phyloP scores from a whole-genome alignment of 2,329 filamentous ascomycete species.

The Cladosporium sp. region DNA sequence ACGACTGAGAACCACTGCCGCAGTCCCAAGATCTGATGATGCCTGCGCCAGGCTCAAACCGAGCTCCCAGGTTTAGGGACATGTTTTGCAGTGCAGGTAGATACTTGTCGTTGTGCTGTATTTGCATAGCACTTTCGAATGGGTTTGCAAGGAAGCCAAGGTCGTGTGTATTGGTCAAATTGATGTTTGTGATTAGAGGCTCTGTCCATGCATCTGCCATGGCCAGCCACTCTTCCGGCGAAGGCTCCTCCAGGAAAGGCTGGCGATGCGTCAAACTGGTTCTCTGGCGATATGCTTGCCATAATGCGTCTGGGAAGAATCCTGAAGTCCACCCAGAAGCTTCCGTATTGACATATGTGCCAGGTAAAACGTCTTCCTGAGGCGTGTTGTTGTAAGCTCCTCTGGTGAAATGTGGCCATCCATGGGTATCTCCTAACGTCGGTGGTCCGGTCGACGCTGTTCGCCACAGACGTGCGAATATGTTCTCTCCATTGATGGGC shows the following conservation, averaged over 20 bases:
- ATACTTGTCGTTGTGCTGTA: conserved; percentile 12
- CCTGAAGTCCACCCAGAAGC: conserved; percentile 19
- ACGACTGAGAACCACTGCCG: conserved; percentile 10
- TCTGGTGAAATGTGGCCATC: conserved; percentile 17
- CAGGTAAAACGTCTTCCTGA: conserved; percentile 5
- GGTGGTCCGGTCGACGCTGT: conserved; percentile 14
- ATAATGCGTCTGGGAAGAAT: conserved; percentile 16
- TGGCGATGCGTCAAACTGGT: neutral
- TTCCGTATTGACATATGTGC: conserved; percentile 12
- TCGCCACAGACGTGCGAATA: conserved; percentile 17
- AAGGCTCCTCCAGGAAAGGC: neutral
- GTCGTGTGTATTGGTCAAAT: conserved; percentile 18
- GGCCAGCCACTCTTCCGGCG: conserved; percentile 13
- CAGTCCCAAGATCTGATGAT: conserved; percentile 18
- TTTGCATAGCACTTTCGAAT: conserved; percentile 16
- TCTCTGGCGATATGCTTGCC: conserved; percentile 16
- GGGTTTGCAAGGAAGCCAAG: conserved; percentile 18
- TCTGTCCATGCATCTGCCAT: conserved; percentile 16
- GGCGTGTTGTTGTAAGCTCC: conserved; percentile 18
- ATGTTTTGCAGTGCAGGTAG: conserved; percentile 15
- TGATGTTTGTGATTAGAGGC: conserved; percentile 15
- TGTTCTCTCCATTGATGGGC: conserved; percentile 13
- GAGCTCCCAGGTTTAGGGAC: conserved; percentile 16
- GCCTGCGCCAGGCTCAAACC: conserved; percentile 15
- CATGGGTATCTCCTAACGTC: conserved; percentile 5